A percentile compares a stretch with the other conserved stretches of the same genome.
phyloP scores from a whole-genome alignment of 2,329 filamentous ascomycete genomes.

The Penicillium sclerotiorum region DNA sequence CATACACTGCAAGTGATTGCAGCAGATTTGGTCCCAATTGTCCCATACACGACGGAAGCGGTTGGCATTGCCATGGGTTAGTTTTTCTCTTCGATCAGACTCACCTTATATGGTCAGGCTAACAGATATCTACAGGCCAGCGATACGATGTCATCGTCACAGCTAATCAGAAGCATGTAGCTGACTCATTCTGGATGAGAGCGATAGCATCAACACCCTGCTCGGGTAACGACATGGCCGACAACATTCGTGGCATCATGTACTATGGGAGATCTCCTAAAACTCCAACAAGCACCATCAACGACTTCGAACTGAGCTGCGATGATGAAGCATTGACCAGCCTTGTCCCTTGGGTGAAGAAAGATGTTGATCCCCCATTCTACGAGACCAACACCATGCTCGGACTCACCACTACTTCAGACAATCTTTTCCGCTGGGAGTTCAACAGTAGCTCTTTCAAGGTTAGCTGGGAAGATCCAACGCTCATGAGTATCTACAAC shows the following conservation, averaged over 20 bases:
- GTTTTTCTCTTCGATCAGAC: background rate
- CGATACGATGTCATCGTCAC: conserved; percentile 43
- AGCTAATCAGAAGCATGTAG: conserved; percentile 25
- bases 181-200: conserved; percentile 44
- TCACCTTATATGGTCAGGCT: background rate
- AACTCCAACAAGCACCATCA: conserved; percentile 15
- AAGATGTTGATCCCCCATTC: conserved; percentile 7
- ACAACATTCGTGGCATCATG: conserved; percentile 55
- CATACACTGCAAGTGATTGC: conserved; percentile 62
- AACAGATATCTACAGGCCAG: conserved; percentile 29
- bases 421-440: conserved; percentile 23
- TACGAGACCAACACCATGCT: conserved; percentile 17
- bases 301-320: conserved; percentile 27
- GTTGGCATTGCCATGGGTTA: conserved; percentile 50
- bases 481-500: conserved; percentile 19
- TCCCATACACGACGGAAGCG: conserved; percentile 55
- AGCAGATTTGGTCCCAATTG: conserved; percentile 61
- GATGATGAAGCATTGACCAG: conserved; percentile 30
- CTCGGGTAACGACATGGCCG: conserved; percentile 40
- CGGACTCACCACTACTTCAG: conserved; percentile 1
- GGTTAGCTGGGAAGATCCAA: conserved; percentile 14
- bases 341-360: conserved; percentile 27
- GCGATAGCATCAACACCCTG: conserved; percentile 48
- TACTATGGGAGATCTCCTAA: conserved; percentile 32
- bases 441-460: conserved; percentile 55